Conservation (phyloP, 139 green algal species). For the Chlorella sp. region DNA sequence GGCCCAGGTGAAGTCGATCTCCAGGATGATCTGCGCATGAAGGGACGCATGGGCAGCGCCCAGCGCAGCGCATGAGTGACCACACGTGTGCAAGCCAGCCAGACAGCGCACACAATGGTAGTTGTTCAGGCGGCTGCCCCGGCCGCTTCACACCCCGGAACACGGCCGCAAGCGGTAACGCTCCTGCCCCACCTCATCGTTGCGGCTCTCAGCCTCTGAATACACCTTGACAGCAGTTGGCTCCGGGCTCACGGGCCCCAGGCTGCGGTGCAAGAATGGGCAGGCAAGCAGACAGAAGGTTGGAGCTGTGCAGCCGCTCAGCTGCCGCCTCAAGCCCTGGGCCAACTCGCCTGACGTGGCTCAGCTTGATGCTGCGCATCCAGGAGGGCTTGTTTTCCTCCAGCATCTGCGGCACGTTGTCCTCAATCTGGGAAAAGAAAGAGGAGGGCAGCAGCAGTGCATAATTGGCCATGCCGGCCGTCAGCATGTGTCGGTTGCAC, state of each 20-base stretch:
- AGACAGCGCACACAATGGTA: not conserved
- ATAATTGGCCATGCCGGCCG: too few species aligned
- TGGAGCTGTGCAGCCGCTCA: too few species aligned
- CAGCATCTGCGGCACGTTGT: constrained; percentile 6
- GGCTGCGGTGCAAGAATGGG: not conserved
- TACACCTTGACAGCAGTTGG: constrained; percentile 15
- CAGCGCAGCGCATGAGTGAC: not conserved
- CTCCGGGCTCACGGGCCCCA: constrained; percentile 7
- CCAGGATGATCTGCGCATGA: not conserved
- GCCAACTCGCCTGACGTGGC: constrained; percentile 11
- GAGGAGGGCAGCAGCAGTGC: not conserved
- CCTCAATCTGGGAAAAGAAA: not conserved
- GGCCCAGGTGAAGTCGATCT: constrained; percentile 20
- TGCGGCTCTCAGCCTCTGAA: not conserved
- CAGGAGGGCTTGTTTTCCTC: constrained; percentile 18
- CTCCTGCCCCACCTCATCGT: not conserved
- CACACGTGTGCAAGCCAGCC: not conserved
- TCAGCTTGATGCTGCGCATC: constrained; percentile 19
- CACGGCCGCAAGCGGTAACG: too few species aligned
- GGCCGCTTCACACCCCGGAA: not conserved
- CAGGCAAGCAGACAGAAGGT: not conserved
- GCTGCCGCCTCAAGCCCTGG: too few species aligned
- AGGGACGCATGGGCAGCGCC: not conserved
- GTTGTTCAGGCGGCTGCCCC: too few species aligned
- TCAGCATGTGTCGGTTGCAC: too few species aligned